Evolutionary conservation across 2,329 filamentous ascomycete genomes (phyloP), one percentile per base, ranked within the genome.

Genomic region (Beauveria sp.): DNA sequence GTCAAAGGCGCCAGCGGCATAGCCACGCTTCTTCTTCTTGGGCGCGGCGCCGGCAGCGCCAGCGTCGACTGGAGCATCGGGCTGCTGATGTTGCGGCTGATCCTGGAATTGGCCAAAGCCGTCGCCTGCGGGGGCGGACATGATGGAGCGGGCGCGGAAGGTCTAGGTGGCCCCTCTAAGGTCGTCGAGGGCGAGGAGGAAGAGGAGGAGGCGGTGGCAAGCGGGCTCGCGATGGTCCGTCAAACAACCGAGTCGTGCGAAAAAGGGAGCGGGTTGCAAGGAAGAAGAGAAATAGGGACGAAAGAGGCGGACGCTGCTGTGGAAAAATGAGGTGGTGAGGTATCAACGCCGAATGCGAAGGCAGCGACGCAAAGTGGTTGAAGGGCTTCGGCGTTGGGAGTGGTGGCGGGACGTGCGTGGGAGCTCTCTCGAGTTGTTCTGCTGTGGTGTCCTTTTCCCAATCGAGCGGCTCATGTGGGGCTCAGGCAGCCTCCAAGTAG

Each of bases 1-100:
- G 63, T 96, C 93, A 75, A 96, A 99, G 51, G 93, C 93, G 75
- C 96, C 90, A 61, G 91, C 91, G 59, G 94, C 94, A 79, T 97
- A 97, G 61, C 90, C 88, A 80, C 92, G 85, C 84, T 96, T 96
- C 85, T 96, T 97, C 80, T 92, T 92, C 74, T 84, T 87, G 64
- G 59, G 59, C 37, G 78, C 81, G 52, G 79, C 78, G 48, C 80
- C 79, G 34, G 66, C 70, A 20, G 66, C 70, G 22, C 55, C 62
- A 46, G 67, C 64, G 30, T 70, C 67, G 37, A 64, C 66, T 44
- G 61, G 66, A n/a, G 66, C 67, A 52, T 76, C 74, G 61, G 75
- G 73, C 55, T 75, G 70, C 64, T 79, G 74, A 63, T 70, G 72
- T 63, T 77, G 75, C 63, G 75, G 75, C 63, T 74, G 72, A 58